Conservation (phyloP, 1,139 yeast species). For the Chernovozyma aurita region DNA sequence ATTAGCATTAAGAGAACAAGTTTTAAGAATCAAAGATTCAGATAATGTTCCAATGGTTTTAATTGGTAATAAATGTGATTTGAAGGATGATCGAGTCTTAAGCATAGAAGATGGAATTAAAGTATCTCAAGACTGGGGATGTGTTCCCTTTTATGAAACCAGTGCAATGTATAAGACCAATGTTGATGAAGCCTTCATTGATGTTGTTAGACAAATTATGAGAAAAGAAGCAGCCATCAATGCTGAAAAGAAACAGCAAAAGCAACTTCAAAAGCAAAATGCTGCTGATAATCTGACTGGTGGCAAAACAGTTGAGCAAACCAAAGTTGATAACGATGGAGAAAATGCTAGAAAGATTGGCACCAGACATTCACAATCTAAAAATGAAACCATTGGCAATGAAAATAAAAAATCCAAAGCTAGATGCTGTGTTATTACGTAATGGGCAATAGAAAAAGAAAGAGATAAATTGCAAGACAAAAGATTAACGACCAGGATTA, state of each 20-base stretch:
- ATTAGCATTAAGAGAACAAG: slow-evolving; percentile 81
- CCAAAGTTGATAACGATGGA: slow-evolving; percentile 1
- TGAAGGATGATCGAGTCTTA: slow-evolving; percentile 70
- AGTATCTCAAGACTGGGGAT: slow-evolving; percentile 82
- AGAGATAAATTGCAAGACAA: no score
- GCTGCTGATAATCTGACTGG: slow-evolving; percentile 6
- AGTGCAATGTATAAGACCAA: slow-evolving; percentile 89
- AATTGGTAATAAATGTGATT: slow-evolving; percentile 85
- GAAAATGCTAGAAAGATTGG: neutral
- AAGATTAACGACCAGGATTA: no score
- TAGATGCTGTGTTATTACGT: slow-evolving; percentile 8
- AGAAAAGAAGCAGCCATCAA: slow-evolving; percentile 59
- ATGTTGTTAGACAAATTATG: slow-evolving; percentile 84
- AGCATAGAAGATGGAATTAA: slow-evolving; percentile 76
- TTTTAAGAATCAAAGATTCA: slow-evolving; percentile 80
- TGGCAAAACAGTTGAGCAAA: neutral
- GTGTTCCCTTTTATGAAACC: slow-evolving; percentile 89
- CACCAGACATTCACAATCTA: slow-evolving; percentile 1
- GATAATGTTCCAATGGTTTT: slow-evolving; percentile 78
- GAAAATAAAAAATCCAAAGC: neutral
- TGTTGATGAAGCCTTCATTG: slow-evolving; percentile 86
- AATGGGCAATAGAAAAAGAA: no score
- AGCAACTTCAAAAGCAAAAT: slow-evolving; percentile 33
- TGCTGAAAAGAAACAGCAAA: slow-evolving; percentile 46
- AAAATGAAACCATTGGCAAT: slow-evolving; percentile 2